These are phyloP conservation scores for Fusarium algeriense DNA, from an alignment of 2,329 filamentous ascomycete genomes.

Conservation along the genomic window DNA sequence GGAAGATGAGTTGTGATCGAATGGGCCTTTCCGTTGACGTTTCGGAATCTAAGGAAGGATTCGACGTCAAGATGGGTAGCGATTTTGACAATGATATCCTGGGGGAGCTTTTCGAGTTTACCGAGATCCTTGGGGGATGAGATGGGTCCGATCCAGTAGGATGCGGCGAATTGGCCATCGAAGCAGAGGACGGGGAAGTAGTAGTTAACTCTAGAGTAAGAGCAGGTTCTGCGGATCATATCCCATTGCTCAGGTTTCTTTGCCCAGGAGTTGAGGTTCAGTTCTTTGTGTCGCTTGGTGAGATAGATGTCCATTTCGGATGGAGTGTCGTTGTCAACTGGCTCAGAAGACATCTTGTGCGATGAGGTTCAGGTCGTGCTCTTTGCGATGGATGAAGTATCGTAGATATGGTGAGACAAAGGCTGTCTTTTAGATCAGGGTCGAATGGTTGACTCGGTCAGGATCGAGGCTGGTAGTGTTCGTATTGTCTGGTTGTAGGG, in stretches of 20 bases:
- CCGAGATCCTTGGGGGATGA: background rate
- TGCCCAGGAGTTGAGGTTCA: fast-evolving
- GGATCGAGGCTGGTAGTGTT: too few relatives aligned
- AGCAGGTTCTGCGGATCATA: background rate
- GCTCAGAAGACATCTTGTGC: background rate
- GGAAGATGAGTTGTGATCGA: fast-evolving
- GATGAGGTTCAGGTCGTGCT: background rate
- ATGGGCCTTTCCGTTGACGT: fast-evolving
- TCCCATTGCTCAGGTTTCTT: background rate
- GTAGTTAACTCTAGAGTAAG: background rate
- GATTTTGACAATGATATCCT: background rate
- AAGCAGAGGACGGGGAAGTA: background rate
- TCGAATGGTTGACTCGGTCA: too few relatives aligned
- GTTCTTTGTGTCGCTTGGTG: fast-evolving
- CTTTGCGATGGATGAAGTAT: too few relatives aligned
- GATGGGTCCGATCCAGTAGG: too few relatives aligned
- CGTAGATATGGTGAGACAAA: too few relatives aligned
- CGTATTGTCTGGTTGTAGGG: too few relatives aligned
- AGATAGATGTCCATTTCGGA: background rate
- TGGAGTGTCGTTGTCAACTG: too few relatives aligned
- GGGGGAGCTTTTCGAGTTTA: fast-evolving
- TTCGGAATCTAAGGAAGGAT: background rate
- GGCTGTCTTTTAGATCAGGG: too few relatives aligned
- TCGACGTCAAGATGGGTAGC: fast-evolving
- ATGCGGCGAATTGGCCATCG: too few relatives aligned